Evolutionary conservation across 208 protist species (phyloP), one percentile per base, ranked within the genome.

Genomic region (Acanthamoeba royreba): DNA sequence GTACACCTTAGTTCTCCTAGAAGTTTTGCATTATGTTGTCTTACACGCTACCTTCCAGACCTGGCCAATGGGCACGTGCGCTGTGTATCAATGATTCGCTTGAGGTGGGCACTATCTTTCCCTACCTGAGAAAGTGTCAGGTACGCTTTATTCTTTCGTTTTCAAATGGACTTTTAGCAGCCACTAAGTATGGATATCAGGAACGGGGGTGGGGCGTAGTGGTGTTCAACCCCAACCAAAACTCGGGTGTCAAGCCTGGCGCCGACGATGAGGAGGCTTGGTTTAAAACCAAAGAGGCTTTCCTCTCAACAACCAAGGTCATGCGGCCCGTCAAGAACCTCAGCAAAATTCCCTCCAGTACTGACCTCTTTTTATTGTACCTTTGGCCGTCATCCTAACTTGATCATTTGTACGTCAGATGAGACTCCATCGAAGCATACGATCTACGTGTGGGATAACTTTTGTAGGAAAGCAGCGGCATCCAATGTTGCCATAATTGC

Each of bases 11-110:
- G 53, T 61, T 3, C 7, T 3, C 11, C 1, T 61, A n/a, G 22
- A n/a, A 33, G 53, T 61, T 45, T 17, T 53, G 72, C 28, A 3
- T 2, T 3, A 3, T 3, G 4, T 17, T 52, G 33, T 19, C 19
- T 66, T 15, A 40, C 19, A 13, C 28, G 1, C 1, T 1, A 19
- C 28, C 4, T 31, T 9, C 4, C 66, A 72, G 89, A 25, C 66
- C 95, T 17, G 95, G 95, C 43, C 95, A 96, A 47, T 96, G 95
- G 95, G 95, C 95, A 35, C 25, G 95, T 33, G 47, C 49, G 4
- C 25, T 96, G 5, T 96, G 95, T 46, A 95, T 96, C 31, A 96
- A 96, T 33, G 79, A 96, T 35, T 47, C 46, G 28, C 49, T 96
- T 4, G 40, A 94, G 25, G 40, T 25, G 17, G 95, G 95, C 4